Evolutionary conservation across 306 rosid genomes (phyloP).

Genomic region (Abrus precatorius): DNA sequence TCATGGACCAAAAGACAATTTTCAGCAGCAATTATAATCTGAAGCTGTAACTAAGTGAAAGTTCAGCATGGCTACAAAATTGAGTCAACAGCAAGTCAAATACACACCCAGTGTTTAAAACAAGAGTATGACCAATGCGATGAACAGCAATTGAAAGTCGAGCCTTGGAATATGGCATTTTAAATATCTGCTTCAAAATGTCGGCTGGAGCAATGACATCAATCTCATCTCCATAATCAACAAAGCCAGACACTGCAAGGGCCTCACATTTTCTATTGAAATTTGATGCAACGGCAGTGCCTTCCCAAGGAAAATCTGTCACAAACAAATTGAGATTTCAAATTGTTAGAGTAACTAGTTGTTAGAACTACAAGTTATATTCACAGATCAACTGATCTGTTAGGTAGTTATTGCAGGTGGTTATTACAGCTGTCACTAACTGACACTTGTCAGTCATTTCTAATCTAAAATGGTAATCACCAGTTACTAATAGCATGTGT

Average conservation of each 20-base stretch:
- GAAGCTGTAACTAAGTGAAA: slow-evolving; percentile 30
- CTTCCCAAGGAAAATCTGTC: slow-evolving; percentile 87
- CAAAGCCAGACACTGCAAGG: slow-evolving; percentile 93
- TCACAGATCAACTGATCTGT: too few species aligned
- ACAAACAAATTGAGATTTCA: slow-evolving; percentile 39
- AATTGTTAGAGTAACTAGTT: too few species aligned
- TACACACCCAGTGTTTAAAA: slow-evolving; percentile 88
- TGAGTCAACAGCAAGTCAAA: slow-evolving; percentile 22
- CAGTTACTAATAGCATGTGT: too few species aligned
- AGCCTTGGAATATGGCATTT: slow-evolving; percentile 96
- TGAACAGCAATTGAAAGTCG: slow-evolving; percentile 88
- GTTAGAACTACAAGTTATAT: too few species aligned
- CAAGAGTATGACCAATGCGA: slow-evolving; percentile 91
- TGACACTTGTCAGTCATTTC: too few species aligned
- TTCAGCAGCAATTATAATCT: slow-evolving; percentile 31
- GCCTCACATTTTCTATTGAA: slow-evolving; percentile 88
- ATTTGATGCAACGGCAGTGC: slow-evolving; percentile 76
- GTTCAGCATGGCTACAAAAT: slow-evolving; percentile 14
- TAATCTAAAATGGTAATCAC: too few species aligned
- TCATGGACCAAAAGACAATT: slow-evolving; percentile 44
- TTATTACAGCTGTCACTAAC: too few species aligned
- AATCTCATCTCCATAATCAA: slow-evolving; percentile 92
- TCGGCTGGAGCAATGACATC: slow-evolving; percentile 96
- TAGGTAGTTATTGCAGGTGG: too few species aligned
- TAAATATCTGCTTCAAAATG: slow-evolving; percentile 94